These are phyloP conservation scores for Chlamydomonas sp. DNA, from an alignment of 139 green algal genomes.

Conservation along the genomic window DNA sequence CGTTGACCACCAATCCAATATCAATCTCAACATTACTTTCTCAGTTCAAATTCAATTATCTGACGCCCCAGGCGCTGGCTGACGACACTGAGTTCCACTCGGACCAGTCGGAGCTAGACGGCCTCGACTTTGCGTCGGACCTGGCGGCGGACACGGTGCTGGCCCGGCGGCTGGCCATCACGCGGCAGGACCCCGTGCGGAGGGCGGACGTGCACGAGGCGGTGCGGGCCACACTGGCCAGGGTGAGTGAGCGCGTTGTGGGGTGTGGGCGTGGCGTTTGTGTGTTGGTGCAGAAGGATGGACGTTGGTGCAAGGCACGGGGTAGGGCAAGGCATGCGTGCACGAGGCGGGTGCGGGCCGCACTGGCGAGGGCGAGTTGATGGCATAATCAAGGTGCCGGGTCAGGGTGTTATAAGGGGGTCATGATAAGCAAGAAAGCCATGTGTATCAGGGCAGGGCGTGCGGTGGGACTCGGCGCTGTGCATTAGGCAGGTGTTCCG, in stretches of 20 bases:
- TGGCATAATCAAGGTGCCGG: too few relatives aligned
- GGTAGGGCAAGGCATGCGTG: neutral
- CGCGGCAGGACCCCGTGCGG: conserved; percentile 39
- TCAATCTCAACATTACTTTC: neutral
- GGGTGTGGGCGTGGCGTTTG: too few relatives aligned
- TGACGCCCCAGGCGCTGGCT: conserved; percentile 25
- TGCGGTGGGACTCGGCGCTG: too few relatives aligned
- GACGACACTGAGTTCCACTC: conserved; percentile 45
- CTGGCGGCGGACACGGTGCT: conserved; percentile 44
- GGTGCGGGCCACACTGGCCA: conserved; percentile 8
- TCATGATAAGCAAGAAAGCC: too few relatives aligned
- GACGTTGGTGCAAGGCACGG: neutral
- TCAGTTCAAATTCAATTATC: neutral
- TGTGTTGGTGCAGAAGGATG: neutral
- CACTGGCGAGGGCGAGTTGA: too few relatives aligned
- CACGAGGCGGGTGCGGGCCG: neutral
- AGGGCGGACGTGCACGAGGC: conserved; percentile 30
- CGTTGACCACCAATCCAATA: neutral
- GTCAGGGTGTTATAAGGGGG: too few relatives aligned
- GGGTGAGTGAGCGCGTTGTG: conserved; percentile 4
- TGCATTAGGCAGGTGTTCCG: too few relatives aligned
- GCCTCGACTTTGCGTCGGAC: conserved; percentile 46
- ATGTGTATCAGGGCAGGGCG: too few relatives aligned
- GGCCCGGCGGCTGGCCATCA: conserved; percentile 42
- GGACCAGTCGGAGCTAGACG: conserved; percentile 50